Evolutionary conservation across 2,329 filamentous ascomycete genomes (phyloP).

Genomic region (Colletotrichum caudatum): DNA sequence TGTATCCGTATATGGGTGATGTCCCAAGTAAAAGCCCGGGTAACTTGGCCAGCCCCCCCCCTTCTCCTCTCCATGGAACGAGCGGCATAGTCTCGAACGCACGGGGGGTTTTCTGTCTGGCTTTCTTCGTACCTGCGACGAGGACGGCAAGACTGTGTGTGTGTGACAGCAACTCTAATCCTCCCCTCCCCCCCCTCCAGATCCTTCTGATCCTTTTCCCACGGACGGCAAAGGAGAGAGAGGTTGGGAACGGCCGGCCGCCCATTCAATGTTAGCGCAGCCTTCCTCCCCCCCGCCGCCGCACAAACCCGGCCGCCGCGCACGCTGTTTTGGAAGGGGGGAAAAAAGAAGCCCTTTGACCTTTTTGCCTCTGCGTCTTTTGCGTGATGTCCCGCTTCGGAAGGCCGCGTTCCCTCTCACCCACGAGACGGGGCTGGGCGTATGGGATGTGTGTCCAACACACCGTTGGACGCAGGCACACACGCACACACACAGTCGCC

Average conservation of each 20-base stretch:
- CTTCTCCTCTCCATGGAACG: background rate
- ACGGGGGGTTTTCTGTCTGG: slow-evolving; percentile 7
- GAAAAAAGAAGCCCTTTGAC: background rate
- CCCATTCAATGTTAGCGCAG: background rate
- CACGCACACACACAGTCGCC: background rate
- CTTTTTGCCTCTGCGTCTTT: slow-evolving; percentile 2
- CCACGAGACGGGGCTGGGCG: background rate
- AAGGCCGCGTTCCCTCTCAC: background rate
- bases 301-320: slow-evolving; percentile 9
- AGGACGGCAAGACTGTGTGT: slow-evolving; percentile 10
- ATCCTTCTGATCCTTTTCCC: slow-evolving; percentile 5
- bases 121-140: slow-evolving; percentile 26
- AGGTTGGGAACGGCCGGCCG: background rate
- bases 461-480: background rate
- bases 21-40: slow-evolving; percentile 15
- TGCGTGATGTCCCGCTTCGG: slow-evolving; percentile 1
- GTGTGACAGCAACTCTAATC: slow-evolving; percentile 32
- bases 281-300: background rate
- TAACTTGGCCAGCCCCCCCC: background rate
- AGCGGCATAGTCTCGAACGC: background rate
- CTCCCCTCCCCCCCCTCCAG: too few relatives aligned
- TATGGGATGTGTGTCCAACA: background rate
- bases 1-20: background rate
- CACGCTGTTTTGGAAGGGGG: background rate
- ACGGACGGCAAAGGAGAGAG: slow-evolving; percentile 12